A percentile compares a stretch with the other conserved stretches of the same genome.
Conservation (phyloP, 768 basidiomycete species). For the Pisolithus orientalis region DNA sequence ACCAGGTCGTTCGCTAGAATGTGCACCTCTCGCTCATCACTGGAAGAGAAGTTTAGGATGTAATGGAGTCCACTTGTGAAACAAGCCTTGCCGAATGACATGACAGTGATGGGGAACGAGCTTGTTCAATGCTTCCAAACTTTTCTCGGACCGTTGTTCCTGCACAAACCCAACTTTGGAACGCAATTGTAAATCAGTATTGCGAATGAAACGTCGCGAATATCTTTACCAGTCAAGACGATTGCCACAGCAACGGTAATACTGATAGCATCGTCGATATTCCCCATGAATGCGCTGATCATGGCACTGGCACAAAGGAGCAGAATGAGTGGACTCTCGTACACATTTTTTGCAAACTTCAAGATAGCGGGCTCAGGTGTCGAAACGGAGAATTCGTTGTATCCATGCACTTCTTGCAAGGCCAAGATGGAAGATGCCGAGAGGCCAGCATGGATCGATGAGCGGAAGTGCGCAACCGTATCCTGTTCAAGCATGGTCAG, state of each 20-base stretch:
- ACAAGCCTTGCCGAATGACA: conserved; percentile 52
- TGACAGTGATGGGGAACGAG: conserved; percentile 97
- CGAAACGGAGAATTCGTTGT: conserved; percentile 90
- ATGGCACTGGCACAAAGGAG: conserved; percentile 85
- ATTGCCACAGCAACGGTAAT: conserved; percentile 90
- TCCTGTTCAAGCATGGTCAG: conserved; percentile 40
- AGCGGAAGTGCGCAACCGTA: conserved; percentile 64
- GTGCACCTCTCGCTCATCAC: conserved; percentile 57
- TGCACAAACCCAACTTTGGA: conserved; percentile 84
- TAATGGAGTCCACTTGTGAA: background rate
- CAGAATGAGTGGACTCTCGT: conserved; percentile 89
- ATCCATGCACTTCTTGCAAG: conserved; percentile 67
- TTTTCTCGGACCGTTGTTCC: conserved; percentile 91
- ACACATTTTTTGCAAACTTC: conserved; percentile 93
- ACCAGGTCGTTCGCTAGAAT: conserved; percentile 96
- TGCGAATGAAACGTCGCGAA: background rate
- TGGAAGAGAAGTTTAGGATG: background rate
- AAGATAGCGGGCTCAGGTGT: conserved; percentile 73
- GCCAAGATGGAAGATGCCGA: conserved; percentile 53
- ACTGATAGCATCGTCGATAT: conserved; percentile 89
- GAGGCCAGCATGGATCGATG: conserved; percentile 58
- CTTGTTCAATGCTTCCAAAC: conserved; percentile 91
- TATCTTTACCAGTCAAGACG: conserved; percentile 75
- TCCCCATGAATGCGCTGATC: conserved; percentile 91
- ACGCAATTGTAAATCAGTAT: background rate